phyloP scores from a whole-genome alignment of 106 monocot genomes.

The Platanthera zijinensis region DNA sequence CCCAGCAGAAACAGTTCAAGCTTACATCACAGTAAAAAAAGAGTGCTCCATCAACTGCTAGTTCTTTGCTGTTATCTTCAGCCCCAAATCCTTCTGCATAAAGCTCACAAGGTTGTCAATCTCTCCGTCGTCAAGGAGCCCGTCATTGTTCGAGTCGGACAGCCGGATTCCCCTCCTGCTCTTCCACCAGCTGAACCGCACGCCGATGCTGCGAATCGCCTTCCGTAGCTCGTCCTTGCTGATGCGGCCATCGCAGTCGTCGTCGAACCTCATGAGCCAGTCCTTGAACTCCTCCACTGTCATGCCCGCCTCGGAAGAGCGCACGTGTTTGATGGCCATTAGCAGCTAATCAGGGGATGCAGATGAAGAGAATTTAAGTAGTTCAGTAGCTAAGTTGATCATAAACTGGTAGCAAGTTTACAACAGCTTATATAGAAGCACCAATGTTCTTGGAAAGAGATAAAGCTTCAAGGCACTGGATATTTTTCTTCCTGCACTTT shows the following conservation, averaged over 20 bases:
- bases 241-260: constrained; percentile 11
- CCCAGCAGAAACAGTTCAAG: background rate
- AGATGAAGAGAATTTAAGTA: background rate
- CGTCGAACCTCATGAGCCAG: constrained; percentile 13
- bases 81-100: background rate
- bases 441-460: background rate
- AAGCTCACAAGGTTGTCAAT: constrained; percentile 5
- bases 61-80: constrained; percentile 3
- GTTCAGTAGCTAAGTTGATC: background rate
- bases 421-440: background rate
- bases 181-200: constrained; percentile 11
- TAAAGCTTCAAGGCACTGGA: background rate
- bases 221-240: constrained; percentile 10
- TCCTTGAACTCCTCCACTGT: constrained; percentile 15
- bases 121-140: constrained; percentile 6
- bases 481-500: background rate
- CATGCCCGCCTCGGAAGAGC: background rate
- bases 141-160: constrained; percentile 2
- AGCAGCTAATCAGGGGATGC: too few species aligned
- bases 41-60: background rate
- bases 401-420: too few species aligned
- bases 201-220: constrained; percentile 7
- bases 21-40: background rate
- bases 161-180: background rate
- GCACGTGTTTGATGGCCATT: constrained; percentile 9